Conservation (phyloP, 2,329 filamentous ascomycete species). For the Colletotrichum tropicicola region DNA sequence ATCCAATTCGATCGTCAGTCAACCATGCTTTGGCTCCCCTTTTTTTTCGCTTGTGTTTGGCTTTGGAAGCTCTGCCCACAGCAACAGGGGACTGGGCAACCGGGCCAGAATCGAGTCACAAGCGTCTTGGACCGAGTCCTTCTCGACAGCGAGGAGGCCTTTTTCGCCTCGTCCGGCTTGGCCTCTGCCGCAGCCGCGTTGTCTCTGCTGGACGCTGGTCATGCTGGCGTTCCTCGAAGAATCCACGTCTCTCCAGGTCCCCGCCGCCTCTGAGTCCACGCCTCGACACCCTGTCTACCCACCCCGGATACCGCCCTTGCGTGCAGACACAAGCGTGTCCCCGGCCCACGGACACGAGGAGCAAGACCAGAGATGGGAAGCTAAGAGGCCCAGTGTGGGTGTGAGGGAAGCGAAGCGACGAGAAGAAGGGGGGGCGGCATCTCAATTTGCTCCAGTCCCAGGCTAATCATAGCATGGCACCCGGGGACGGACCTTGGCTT, state of each 20-base stretch:
- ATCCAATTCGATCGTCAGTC: slow-evolving; percentile 29
- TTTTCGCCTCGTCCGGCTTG: background rate
- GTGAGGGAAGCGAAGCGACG: background rate
- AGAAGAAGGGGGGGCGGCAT: background rate
- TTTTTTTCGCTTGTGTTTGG: slow-evolving; percentile 24
- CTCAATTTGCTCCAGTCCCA: slow-evolving; percentile 1
- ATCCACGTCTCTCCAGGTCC: slow-evolving; percentile 4
- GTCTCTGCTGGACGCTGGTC: background rate
- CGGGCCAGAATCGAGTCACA: slow-evolving; percentile 6
- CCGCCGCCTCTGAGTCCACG: background rate
- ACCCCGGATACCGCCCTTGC: slow-evolving; percentile 7
- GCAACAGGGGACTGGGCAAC: slow-evolving; percentile 18
- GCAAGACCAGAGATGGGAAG: background rate
- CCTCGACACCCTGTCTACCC: background rate
- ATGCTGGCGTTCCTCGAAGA: background rate
- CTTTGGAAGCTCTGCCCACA: slow-evolving; percentile 8
- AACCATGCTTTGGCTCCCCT: slow-evolving; percentile 6
- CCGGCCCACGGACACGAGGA: slow-evolving; percentile 14
- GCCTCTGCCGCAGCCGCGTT: background rate
- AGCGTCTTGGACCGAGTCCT: background rate
- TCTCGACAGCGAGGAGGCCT: background rate
- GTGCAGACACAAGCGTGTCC: slow-evolving; percentile 8
- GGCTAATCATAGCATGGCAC: slow-evolving; percentile 29
- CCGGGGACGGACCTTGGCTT: slow-evolving; percentile 22
- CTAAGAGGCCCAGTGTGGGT: background rate